These are phyloP conservation scores for Adansonia madagascariensis DNA, from an alignment of 441 rosid genomes.

Conservation along the genomic window DNA sequence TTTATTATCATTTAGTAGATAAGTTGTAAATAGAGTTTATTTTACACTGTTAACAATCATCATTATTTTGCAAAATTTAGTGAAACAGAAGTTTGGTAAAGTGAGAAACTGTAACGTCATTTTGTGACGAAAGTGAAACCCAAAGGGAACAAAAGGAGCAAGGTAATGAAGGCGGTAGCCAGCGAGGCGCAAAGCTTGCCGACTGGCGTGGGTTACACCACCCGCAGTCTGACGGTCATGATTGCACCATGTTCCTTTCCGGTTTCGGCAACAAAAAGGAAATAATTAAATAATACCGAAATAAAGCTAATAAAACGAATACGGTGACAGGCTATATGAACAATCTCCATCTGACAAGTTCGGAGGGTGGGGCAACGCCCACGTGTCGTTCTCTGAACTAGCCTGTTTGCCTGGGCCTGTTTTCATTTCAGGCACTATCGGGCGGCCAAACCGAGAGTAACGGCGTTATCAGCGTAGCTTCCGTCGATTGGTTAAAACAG, in stretches of 20 bases:
- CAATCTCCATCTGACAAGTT: background rate
- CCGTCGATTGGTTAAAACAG: background rate
- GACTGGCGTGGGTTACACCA: background rate
- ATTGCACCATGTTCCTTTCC: too few relatives aligned
- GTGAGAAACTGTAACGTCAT: background rate
- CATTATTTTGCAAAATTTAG: too few relatives aligned
- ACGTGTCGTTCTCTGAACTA: constrained; percentile 3
- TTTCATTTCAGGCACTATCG: background rate
- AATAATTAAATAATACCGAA: too few relatives aligned
- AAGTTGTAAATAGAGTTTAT: too few relatives aligned
- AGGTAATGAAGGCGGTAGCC: background rate
- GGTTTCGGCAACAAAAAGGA: too few relatives aligned
- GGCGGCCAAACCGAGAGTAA: background rate
- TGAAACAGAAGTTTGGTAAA: too few relatives aligned
- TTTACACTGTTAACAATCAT: too few relatives aligned
- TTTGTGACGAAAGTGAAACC: background rate
- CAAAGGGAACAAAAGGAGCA: background rate
- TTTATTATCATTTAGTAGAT: too few relatives aligned
- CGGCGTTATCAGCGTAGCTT: background rate
- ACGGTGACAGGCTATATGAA: background rate
- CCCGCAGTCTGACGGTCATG: background rate
- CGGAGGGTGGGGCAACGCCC: background rate
- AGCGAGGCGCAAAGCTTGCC: background rate
- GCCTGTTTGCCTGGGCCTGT: background rate
- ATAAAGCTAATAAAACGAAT: too few relatives aligned